Evolutionary conservation across 345 rosid genomes (phyloP), one percentile per base, ranked within the genome.

Genomic region (Eucalyptus marginata): DNA sequence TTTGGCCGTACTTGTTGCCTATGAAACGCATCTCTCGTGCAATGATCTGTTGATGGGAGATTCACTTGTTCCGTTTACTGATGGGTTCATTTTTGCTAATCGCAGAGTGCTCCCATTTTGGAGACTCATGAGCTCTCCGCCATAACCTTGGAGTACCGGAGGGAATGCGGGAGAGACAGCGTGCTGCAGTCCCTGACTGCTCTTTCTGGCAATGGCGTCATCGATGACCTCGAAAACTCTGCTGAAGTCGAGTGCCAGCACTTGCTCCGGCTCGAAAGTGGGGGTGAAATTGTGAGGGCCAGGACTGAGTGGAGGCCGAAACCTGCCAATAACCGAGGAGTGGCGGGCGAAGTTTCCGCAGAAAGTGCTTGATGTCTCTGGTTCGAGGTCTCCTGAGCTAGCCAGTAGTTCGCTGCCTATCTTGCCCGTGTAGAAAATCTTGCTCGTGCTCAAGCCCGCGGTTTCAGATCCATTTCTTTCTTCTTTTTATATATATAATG

Each of bases 121-220:
- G 99, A 98, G 98, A 93, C 90, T 56, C 97, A 95, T 86, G 95
- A 96, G 93, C 99, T 98, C 68, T 92, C 94, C 17, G 89, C 96
- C 91, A 89, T 98, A 92, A 95, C 98, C 20, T 90, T 98, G 89
- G 99, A 98, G 93, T 98, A 98, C 62, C 92, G 99, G 90, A 96
- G 99, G 94, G 99, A 98, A 92, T 98, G 99, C 29, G 99, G 98
- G 43, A 96, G 89, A 92, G 99, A 97, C 95, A 95, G 96, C 36
- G 96, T 96, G 88, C 96, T 98, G 90, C 97, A 96, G 95, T 98
- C 99, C 46, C 94, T 98, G 51, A 95, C 98, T 27, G 91, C 98
- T 4, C 94, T 95, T 81, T 92, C 98, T 1, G 95, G 93, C 14
- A 49, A 91, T 11, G 94, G 90, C 44, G 50, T 12, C 44, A 49